phyloP scores from a whole-genome alignment of 352 stramenopile species.

The Phytophthora podocarpi region DNA sequence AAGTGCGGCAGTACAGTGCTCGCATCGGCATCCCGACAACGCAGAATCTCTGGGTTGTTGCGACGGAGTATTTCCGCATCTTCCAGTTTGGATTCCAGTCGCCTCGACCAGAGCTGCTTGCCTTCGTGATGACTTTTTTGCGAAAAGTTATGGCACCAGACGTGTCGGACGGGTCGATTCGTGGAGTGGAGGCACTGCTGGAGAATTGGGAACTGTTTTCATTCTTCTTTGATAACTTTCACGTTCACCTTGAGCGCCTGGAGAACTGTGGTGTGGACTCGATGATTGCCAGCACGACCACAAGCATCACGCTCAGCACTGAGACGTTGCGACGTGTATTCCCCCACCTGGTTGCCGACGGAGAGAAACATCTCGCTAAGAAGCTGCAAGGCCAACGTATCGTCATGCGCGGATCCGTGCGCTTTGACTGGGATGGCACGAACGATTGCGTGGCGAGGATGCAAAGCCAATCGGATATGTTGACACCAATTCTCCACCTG shows the following conservation, averaged over 20 bases:
- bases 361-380: background rate
- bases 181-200: background rate
- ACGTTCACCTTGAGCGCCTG: slow-evolving; percentile 7
- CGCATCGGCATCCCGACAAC: background rate
- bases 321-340: background rate
- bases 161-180: background rate
- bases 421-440: slow-evolving; percentile 1
- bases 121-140: slow-evolving; percentile 1
- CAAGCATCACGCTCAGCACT: slow-evolving; percentile 1
- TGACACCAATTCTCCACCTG: slow-evolving; percentile 6
- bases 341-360: background rate
- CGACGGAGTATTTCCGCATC: slow-evolving; percentile 3
- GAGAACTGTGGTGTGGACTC: background rate
- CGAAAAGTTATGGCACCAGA: background rate
- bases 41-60: background rate
- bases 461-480: slow-evolving; percentile 7
- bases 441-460: background rate
- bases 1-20: background rate
- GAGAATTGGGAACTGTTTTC: slow-evolving; percentile 4
- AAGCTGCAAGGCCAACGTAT: slow-evolving; percentile 2
- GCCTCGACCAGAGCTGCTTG: background rate
- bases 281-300: slow-evolving; percentile 8
- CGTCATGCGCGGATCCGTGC: slow-evolving; percentile 10
- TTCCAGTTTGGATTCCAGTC: background rate
- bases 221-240: background rate